Percentiles rank a stretch among this genome's conserved stretches.
Conservation (phyloP, 306 rosid species). For the Vigna nakashimae region DNA sequence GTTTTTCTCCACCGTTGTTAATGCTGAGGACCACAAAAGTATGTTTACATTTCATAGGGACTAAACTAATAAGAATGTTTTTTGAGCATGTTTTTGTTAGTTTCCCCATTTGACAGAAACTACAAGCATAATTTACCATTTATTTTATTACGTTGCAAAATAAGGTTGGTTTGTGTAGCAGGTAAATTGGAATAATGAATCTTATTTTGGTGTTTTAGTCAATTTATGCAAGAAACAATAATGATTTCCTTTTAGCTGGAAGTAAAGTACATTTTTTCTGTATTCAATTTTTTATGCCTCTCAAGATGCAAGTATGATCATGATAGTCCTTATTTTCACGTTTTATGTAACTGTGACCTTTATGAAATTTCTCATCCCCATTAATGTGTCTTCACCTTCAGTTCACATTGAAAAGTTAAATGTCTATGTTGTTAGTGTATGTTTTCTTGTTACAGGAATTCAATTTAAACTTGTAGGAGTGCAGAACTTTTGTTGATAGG, state of each 20-base stretch:
- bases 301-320: slow-evolving; percentile 16
- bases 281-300: neutral
- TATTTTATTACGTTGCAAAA: slow-evolving; percentile 19
- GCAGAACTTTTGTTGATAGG: slow-evolving; percentile 20
- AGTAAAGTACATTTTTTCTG: neutral
- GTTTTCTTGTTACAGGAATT: slow-evolving; percentile 25
- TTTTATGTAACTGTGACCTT: slow-evolving; percentile 9
- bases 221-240: neutral
- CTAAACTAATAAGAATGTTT: too few relatives aligned
- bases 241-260: neutral
- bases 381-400: neutral
- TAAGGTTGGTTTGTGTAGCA: slow-evolving; percentile 5
- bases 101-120: too few relatives aligned
- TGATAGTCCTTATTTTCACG: neutral
- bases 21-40: too few relatives aligned
- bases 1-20: too few relatives aligned
- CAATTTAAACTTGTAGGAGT: slow-evolving; percentile 7
- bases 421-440: slow-evolving; percentile 8
- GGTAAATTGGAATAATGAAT: slow-evolving; percentile 14
- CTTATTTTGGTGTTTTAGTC: neutral
- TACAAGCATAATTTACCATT: too few relatives aligned
- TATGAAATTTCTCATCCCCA: neutral
- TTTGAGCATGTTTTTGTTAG: too few relatives aligned
- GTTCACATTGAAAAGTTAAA: neutral
- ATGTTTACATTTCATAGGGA: too few relatives aligned